Conservation (phyloP, 805 yeast species). For the Candida maris region DNA sequence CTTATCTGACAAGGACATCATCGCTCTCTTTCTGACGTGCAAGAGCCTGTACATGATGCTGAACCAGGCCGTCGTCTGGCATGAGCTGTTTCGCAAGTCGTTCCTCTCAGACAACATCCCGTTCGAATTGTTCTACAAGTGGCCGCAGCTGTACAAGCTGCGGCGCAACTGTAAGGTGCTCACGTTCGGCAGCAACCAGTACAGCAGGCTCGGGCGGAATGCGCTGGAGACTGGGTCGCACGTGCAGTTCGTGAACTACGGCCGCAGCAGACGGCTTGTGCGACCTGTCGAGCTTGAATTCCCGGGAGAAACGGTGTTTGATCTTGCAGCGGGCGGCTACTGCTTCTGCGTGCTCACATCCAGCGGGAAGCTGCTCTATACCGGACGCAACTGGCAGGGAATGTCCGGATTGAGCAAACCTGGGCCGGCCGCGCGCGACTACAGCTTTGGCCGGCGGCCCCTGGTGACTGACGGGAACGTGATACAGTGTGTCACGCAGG, state of each 20-base stretch:
- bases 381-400: slow-evolving; percentile 43
- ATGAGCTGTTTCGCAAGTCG: slow-evolving; percentile 38
- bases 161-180: slow-evolving; percentile 39
- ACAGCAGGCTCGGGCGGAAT: slow-evolving; percentile 43
- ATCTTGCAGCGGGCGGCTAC: slow-evolving; percentile 62
- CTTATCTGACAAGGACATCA: slow-evolving; percentile 38
- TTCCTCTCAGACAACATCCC: slow-evolving; percentile 46
- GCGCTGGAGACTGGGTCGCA: slow-evolving; percentile 9
- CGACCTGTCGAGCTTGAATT: slow-evolving; percentile 26
- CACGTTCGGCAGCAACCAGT: slow-evolving; percentile 48
- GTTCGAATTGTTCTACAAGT: slow-evolving; percentile 37
- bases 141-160: slow-evolving; percentile 46
- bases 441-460: slow-evolving; percentile 1
- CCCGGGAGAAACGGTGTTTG: slow-evolving; percentile 35
- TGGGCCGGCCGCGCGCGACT: slow-evolving; percentile 38
- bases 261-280: slow-evolving; percentile 9
- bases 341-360: slow-evolving; percentile 55
- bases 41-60: slow-evolving; percentile 33
- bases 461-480: slow-evolving; percentile 1
- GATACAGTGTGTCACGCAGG: slow-evolving; percentile 11
- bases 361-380: slow-evolving; percentile 51
- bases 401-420: slow-evolving; percentile 36
- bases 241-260: slow-evolving; percentile 15
- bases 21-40: slow-evolving; percentile 37
- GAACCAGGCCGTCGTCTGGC: slow-evolving; percentile 43